These are phyloP conservation scores for Aspergillus calidoustus DNA, from an alignment of 2,329 filamentous ascomycete genomes.

Conservation along the genomic window DNA sequence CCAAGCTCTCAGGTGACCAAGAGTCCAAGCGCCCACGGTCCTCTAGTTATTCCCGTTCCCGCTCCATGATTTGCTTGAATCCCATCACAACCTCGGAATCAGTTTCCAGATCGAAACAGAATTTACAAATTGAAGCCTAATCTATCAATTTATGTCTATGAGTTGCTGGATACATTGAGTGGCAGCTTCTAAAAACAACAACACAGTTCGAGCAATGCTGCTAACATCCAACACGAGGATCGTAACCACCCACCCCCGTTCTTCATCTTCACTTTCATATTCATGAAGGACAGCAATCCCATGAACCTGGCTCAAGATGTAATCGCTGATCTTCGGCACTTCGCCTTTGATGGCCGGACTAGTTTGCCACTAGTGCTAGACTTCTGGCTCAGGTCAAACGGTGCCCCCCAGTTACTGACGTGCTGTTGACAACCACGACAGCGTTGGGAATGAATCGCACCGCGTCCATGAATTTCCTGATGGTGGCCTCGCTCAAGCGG, in stretches of 20 bases:
- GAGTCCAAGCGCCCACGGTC: background rate
- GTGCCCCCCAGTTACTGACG: background rate
- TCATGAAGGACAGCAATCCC: conserved; percentile 14
- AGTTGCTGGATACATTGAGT: background rate
- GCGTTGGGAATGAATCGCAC: background rate
- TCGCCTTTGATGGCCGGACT: conserved; percentile 16
- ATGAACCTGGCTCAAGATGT: conserved; percentile 5
- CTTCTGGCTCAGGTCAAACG: background rate
- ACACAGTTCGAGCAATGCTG: conserved; percentile 1
- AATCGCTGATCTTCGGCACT: conserved; percentile 5
- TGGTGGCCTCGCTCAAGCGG: too few species aligned
- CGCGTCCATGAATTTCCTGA: background rate
- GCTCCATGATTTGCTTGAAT: too few species aligned
- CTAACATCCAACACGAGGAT: conserved; percentile 1
- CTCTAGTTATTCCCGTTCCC: background rate
- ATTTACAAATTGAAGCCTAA: background rate
- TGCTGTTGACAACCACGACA: background rate
- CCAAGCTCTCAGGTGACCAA: too few species aligned
- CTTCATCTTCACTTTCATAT: background rate
- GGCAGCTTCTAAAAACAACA: background rate
- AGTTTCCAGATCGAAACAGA: too few species aligned
- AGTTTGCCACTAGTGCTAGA: background rate
- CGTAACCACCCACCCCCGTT: conserved; percentile 8
- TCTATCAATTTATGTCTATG: background rate
- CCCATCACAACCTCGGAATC: too few species aligned